Conservation (phyloP, 2,329 filamentous ascomycete genomes). For the Tolypocladium inflatum region DNA sequence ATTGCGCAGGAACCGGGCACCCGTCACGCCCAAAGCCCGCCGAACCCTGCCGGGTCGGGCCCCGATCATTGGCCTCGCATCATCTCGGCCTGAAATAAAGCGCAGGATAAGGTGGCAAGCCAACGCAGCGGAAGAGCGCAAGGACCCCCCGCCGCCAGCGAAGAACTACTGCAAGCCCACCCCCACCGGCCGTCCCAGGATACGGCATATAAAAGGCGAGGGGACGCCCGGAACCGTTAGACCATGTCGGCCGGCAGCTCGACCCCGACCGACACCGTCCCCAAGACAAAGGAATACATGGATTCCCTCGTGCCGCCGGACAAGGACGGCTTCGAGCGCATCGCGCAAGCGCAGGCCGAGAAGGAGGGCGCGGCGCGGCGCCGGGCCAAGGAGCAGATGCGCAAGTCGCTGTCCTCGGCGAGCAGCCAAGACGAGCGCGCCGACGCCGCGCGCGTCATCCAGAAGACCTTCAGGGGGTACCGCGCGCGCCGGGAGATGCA, state of each 20-base stretch:
- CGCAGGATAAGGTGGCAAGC: neutral
- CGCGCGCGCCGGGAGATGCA: conserved; percentile 59
- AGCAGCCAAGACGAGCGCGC: conserved; percentile 12
- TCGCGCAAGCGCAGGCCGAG: conserved; percentile 37
- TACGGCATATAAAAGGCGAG: neutral
- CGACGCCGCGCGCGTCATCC: conserved; percentile 47
- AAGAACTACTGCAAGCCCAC: neutral
- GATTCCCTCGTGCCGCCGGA: conserved; percentile 40
- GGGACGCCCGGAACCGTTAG: neutral
- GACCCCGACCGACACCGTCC: conserved; percentile 4
- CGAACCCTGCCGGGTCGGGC: neutral
- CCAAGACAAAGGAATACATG: conserved; percentile 34
- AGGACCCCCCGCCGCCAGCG: neutral
- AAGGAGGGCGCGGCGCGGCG: conserved; percentile 34
- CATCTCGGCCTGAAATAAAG: neutral
- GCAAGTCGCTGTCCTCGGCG: conserved; percentile 15
- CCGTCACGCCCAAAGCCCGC: neutral
- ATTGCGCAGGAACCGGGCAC: neutral
- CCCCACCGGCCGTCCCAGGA: neutral
- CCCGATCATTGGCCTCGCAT: neutral
- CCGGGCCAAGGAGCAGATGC: conserved; percentile 26
- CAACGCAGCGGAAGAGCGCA: neutral
- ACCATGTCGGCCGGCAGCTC: conserved; percentile 4
- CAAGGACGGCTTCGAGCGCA: conserved; percentile 34
- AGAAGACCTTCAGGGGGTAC: conserved; percentile 72